Conservation (phyloP, 768 basidiomycete genomes). For the Auriculariales sp. region DNA sequence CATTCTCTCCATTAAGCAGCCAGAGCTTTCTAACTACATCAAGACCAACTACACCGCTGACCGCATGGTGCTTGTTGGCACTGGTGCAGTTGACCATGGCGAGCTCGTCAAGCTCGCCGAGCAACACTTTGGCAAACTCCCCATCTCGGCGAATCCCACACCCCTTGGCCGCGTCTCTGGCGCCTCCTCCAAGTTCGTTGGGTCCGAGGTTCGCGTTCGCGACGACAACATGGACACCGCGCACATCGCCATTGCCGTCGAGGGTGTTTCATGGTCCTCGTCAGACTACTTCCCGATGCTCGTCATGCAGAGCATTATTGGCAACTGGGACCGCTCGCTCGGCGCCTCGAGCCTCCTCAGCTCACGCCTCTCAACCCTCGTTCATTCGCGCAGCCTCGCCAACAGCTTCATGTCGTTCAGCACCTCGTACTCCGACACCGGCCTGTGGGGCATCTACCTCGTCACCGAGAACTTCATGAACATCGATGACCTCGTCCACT, state of each 20-base stretch:
- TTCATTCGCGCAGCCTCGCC: slow-evolving; percentile 88
- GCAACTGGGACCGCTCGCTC: slow-evolving; percentile 97
- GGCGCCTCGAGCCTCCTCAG: slow-evolving; percentile 82
- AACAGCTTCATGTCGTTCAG: slow-evolving; percentile 99
- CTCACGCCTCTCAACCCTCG: slow-evolving; percentile 80
- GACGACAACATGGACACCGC: slow-evolving; percentile 83
- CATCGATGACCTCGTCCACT: slow-evolving; percentile 87
- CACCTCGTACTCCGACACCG: slow-evolving; percentile 95
- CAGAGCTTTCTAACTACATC: slow-evolving; percentile 83
- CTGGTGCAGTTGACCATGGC: slow-evolving; percentile 86
- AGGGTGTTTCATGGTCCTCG: slow-evolving; percentile 94
- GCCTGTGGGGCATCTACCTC: slow-evolving; percentile 97
- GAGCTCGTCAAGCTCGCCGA: slow-evolving; percentile 91
- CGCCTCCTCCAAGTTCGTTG: slow-evolving; percentile 69
- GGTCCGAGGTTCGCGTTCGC: slow-evolving; percentile 89
- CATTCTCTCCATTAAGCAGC: slow-evolving; percentile 87
- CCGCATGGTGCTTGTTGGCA: slow-evolving; percentile 96
- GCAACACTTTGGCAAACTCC: slow-evolving; percentile 81
- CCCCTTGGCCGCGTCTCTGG: slow-evolving; percentile 72
- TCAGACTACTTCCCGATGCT: slow-evolving; percentile 99
- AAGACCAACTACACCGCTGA: slow-evolving; percentile 97
- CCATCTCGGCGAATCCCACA: slow-evolving; percentile 76
- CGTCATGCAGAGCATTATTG: slow-evolving; percentile 93
- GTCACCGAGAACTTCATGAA: slow-evolving; percentile 90
- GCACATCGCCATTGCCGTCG: slow-evolving; percentile 92